These are phyloP conservation scores for Exophiala mesophila DNA, from an alignment of 2,329 filamentous ascomycete species.

Conservation along the genomic window DNA sequence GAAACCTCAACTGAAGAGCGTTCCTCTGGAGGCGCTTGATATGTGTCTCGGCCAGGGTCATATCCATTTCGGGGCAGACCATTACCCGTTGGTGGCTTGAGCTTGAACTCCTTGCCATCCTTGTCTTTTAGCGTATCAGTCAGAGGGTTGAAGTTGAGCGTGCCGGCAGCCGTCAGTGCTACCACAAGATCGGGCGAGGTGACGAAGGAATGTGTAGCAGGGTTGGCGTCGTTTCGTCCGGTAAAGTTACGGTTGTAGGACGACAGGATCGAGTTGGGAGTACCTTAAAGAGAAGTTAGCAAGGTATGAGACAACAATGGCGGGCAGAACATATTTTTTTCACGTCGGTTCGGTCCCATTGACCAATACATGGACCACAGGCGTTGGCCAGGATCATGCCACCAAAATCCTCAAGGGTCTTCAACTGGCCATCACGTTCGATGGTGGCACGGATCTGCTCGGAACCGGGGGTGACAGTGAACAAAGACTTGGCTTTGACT, in stretches of 20 bases:
- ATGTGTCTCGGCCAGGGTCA: conserved; percentile 87
- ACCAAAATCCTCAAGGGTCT: conserved; percentile 95
- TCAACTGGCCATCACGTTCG: conserved; percentile 79
- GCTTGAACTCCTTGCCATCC: conserved; percentile 92
- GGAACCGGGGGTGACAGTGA: conserved; percentile 92
- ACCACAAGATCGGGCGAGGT: conserved; percentile 86
- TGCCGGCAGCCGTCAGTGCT: conserved; percentile 76
- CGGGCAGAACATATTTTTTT: no score
- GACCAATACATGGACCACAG: conserved; percentile 83
- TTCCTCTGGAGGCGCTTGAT: conserved; percentile 87
- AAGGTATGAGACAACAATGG: no score
- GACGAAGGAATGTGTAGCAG: conserved; percentile 88
- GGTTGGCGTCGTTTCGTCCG: conserved; percentile 93
- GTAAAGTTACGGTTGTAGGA: conserved; percentile 99
- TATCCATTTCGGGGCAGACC: conserved; percentile 78
- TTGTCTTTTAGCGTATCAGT: conserved; percentile 89
- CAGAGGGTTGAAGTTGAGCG: conserved; percentile 89
- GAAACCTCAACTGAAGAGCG: conserved; percentile 68
- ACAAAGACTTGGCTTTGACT: conserved; percentile 85
- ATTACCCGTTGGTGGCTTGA: conserved; percentile 71
- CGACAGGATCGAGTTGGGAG: conserved; percentile 92
- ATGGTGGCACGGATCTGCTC: conserved; percentile 97
- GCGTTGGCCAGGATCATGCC: conserved; percentile 93
- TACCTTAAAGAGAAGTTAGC: no score
- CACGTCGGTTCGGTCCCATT: conserved; percentile 91